Percentiles rank a stretch among this genome's conserved stretches.
phyloP scores from a whole-genome alignment of 306 rosid species.

The Sphenostylis stenocarpa region DNA sequence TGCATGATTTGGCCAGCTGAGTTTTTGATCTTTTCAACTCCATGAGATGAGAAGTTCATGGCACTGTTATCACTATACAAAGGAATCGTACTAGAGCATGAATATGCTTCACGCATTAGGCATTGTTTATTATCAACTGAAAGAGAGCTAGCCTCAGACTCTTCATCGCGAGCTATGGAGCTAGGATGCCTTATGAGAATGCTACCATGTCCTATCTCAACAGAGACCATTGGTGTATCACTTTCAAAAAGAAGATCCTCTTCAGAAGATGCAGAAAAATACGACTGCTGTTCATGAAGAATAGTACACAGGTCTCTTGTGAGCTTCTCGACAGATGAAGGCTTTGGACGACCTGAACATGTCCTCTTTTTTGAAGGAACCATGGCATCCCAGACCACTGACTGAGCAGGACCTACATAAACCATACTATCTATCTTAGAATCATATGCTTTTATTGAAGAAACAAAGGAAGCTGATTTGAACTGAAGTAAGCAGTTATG shows the following conservation, averaged over 20 bases:
- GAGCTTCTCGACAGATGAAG: slow-evolving; percentile 88
- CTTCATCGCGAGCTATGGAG: slow-evolving; percentile 83
- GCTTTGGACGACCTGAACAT: slow-evolving; percentile 74
- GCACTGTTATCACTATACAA: slow-evolving; percentile 48
- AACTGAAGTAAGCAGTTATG: slow-evolving; percentile 7
- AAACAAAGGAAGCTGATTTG: slow-evolving; percentile 13
- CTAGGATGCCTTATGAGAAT: slow-evolving; percentile 94
- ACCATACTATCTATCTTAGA: slow-evolving; percentile 42
- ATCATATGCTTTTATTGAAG: slow-evolving; percentile 27
- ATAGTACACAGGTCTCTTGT: slow-evolving; percentile 87
- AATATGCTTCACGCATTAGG: slow-evolving; percentile 64
- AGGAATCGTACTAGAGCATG: slow-evolving; percentile 52
- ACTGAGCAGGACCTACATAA: slow-evolving; percentile 85
- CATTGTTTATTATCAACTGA: slow-evolving; percentile 81
- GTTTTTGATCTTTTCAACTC: slow-evolving; percentile 48
- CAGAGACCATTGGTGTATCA: slow-evolving; percentile 98
- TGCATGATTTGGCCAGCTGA: slow-evolving; percentile 51
- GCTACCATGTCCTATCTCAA: slow-evolving; percentile 99
- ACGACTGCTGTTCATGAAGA: slow-evolving; percentile 87
- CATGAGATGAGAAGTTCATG: slow-evolving; percentile 42
- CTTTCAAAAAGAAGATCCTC: slow-evolving; percentile 93
- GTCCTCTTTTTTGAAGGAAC: slow-evolving; percentile 95
- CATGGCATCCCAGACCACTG: slow-evolving; percentile 79
- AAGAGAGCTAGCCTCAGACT: slow-evolving; percentile 98
- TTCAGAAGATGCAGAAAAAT: slow-evolving; percentile 84